Base-by-base conservation (phyloP, 306 rosid genomes). In the Amphicarpaea edgeworthii region DNA sequence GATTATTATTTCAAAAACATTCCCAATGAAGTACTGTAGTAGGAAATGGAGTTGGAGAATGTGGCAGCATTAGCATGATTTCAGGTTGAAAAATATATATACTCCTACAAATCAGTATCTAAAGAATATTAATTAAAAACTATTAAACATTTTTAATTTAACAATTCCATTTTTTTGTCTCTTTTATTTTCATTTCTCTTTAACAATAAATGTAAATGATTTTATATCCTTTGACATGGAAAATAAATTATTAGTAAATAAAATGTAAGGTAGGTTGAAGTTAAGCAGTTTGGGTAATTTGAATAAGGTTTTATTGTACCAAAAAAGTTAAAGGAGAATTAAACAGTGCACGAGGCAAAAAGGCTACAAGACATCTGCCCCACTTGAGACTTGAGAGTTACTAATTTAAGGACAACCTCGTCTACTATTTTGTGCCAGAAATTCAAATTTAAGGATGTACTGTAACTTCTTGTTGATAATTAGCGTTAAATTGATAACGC, bases 321-420 rank as follows among this genome's bases (percentile, higher is more conserved):
- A 54, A 54, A 54, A 49, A 49, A 49, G 24, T 53, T 20, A 53
- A 45, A 64, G 21, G 10, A 41, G 58, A 46, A 16, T 59, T 73
- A 45, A 4, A 62, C 23, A 21, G 19, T 58, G 11, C 37, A 3
- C 37, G 37, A 30, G 37, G 77, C 41, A 58, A 58, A 37, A 57
- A 30, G 37, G 30, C n/a, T 37, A 5, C 15, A 23, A 5, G 11
- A 15, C 68, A 61, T 11, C 19, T 34, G 7, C 9, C 40, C 2
- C 47, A 10, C 14, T 20, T 41, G 15, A 19, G n/a, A n/a, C n/a
- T n/a, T n/a, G n/a, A n/a, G 30, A 28, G 51, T 3, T 51, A n/a
- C 32, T 6, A 34, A 9, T 32, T 69, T 37, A 37, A 11, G 32
- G 30, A 64, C 32, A 60, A 34, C 15, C 14, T 30, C 7, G 11